Evolutionary conservation across 495 filamentous ascomycete genomes (phyloP).

Genomic region (Penicillium robsamsonii): DNA sequence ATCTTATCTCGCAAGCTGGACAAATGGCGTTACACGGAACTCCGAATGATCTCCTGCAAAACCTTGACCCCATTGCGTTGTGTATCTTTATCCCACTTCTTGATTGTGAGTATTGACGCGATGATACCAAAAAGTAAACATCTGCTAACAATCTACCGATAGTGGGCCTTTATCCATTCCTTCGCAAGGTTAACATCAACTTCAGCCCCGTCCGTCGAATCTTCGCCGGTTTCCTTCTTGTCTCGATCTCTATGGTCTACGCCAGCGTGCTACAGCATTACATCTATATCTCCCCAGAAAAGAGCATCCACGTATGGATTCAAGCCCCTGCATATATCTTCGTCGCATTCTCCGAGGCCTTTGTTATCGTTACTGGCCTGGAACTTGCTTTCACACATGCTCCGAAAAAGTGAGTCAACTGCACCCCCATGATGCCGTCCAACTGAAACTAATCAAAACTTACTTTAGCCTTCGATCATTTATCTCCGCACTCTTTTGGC

Average conservation of each 20-base stretch:
- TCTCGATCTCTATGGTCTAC: conserved; percentile 49
- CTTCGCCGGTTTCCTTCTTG: conserved; percentile 58
- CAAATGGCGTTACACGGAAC: conserved; percentile 44
- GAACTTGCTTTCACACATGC: conserved; percentile 45
- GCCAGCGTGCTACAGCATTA: conserved; percentile 61
- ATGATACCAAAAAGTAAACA: background rate
- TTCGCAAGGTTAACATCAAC: conserved; percentile 48
- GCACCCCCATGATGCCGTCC: too few species aligned
- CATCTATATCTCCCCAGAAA: conserved; percentile 46
- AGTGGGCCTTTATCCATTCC: conserved; percentile 18
- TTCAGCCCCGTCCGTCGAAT: conserved; percentile 65
- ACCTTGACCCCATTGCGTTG: conserved; percentile 63
- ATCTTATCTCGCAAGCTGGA: conserved; percentile 42
- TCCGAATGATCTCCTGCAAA: conserved; percentile 63
- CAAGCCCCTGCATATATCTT: conserved; percentile 57
- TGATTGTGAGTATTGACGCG: conserved; percentile 56
- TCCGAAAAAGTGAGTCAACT: conserved; percentile 16
- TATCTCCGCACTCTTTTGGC: conserved; percentile 29
- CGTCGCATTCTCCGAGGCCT: conserved; percentile 57
- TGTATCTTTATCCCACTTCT: conserved; percentile 62
- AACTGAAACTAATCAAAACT: background rate
- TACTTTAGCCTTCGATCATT: conserved; percentile 25
- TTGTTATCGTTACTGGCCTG: conserved; percentile 52
- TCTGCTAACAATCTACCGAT: conserved; percentile 18
- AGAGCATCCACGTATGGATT: conserved; percentile 48